Evolutionary conservation across 1,284 basidiomycete species (phyloP).

Genomic region (Boletellus deceptivus): DNA sequence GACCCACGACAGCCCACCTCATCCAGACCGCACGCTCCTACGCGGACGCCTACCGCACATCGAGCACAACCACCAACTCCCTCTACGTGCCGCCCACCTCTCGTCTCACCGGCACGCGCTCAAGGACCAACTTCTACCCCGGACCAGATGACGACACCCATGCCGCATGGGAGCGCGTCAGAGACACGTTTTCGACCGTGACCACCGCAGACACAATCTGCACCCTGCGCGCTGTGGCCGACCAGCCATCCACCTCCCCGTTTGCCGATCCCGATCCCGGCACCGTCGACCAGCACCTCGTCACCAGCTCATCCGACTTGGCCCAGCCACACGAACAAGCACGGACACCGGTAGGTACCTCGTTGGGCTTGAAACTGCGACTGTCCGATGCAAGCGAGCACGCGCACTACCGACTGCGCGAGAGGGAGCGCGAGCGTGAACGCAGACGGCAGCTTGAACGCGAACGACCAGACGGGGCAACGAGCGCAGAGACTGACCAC

Average conservation of each 20-base stretch:
- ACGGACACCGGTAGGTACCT: constrained; percentile 7
- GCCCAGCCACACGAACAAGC: too few species aligned
- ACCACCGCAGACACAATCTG: constrained; percentile 24
- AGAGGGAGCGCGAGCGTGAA: constrained; percentile 26
- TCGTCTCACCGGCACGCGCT: constrained; percentile 13
- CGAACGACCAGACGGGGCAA: neutral
- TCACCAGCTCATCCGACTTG: too few species aligned
- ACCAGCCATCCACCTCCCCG: constrained; percentile 1
- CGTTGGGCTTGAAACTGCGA: constrained; percentile 20
- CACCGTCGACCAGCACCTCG: too few species aligned
- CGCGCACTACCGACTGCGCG: constrained; percentile 21
- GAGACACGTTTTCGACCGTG: constrained; percentile 27
- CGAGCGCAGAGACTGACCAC: too few species aligned
- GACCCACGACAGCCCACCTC: constrained; percentile 17
- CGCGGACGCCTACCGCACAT: constrained; percentile 14
- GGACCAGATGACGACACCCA: neutral
- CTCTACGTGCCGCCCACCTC: constrained; percentile 14
- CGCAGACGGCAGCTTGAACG: constrained; percentile 1
- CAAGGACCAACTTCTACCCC: constrained; percentile 16
- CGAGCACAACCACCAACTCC: constrained; percentile 14
- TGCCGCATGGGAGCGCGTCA: constrained; percentile 1
- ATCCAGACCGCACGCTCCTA: constrained; percentile 21
- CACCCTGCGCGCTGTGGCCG: constrained; percentile 2
- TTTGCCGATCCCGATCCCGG: constrained; percentile 3
- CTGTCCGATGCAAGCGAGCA: constrained; percentile 30